Base-by-base conservation (phyloP, 345 rosid genomes). In the Barbarea vulgaris region DNA sequence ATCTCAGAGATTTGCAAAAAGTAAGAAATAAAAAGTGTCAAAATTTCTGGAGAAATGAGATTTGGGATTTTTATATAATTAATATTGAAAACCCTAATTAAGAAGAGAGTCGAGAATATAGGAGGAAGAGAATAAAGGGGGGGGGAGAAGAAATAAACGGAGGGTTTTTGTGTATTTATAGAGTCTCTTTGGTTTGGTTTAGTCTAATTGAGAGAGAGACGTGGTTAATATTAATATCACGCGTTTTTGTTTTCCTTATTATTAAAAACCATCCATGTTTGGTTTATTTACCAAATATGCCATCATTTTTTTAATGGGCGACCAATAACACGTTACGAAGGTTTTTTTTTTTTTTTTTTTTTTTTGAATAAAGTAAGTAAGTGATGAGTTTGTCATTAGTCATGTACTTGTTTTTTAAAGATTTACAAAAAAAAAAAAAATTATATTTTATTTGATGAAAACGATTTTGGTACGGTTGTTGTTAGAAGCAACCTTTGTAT, bases 131-230 rank as follows among this genome's bases (percentile, higher is more conserved):
- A 42, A 70, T 25, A n/a, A n/a, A n/a, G 50, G 48, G 22, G 36
- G 46, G 67, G 30, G 55, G 69, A 41, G 63, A 41, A 63, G 54
- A 53, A 27, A 53, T 1, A 13, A 4, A 17, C 19, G 33, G 46
- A 73, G 63, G 59, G 63, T 28, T 62, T 58, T 37, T 51, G 53
- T 42, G 55, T 73, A 52, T 73, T 73, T 73, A 63, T 73, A 73
- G 77, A 73, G 34, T 52, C 15, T 60, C 46, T 70, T 19, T 12
- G 56, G 22, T 68, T 66, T 15, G 18, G 22, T 22, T 50, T 9
- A 7, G 36, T 9, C 0, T 9, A 13, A 5, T 25, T n/a, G 63
- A 37, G 22, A 66, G 59, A 34, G 47, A 25, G 28, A 51, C 25
- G 37, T 68, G 75, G 21, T 58, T 59, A 18, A 25, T 14, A 66